phyloP scores from a whole-genome alignment of 306 rosid genomes.

The Arachis stenosperma region DNA sequence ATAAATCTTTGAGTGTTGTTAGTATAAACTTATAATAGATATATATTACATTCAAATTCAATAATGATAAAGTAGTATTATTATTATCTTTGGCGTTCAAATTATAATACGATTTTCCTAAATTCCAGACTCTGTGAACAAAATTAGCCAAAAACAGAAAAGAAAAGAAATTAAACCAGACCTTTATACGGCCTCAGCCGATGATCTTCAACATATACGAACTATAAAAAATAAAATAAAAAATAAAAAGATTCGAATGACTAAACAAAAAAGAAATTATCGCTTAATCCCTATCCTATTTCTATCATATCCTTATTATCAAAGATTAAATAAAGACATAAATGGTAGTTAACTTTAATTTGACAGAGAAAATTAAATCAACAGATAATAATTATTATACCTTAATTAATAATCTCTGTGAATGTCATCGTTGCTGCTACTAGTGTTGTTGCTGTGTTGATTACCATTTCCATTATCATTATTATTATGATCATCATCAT shows the following conservation, averaged over 20 bases:
- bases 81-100: too few relatives aligned
- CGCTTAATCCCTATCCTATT: background rate
- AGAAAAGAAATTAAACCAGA: background rate
- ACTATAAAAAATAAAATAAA: too few relatives aligned
- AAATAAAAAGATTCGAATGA: background rate
- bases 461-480: conserved; percentile 16
- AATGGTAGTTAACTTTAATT: too few relatives aligned
- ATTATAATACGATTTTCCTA: too few relatives aligned
- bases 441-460: background rate
- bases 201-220: background rate
- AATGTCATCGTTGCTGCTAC: conserved; percentile 16
- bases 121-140: background rate
- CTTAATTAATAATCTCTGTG: conserved; percentile 35
- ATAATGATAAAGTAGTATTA: too few relatives aligned
- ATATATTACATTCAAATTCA: too few relatives aligned
- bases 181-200: conserved; percentile 9
- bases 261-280: background rate
- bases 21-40: too few relatives aligned
- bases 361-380: too few relatives aligned
- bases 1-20: background rate
- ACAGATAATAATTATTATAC: background rate
- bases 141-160: background rate
- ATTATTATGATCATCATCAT: background rate
- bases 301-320: conserved; percentile 21
- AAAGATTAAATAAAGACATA: too few relatives aligned